Conservation (phyloP, 768 basidiomycete genomes). For the Pleurotus tuber-regium region DNA sequence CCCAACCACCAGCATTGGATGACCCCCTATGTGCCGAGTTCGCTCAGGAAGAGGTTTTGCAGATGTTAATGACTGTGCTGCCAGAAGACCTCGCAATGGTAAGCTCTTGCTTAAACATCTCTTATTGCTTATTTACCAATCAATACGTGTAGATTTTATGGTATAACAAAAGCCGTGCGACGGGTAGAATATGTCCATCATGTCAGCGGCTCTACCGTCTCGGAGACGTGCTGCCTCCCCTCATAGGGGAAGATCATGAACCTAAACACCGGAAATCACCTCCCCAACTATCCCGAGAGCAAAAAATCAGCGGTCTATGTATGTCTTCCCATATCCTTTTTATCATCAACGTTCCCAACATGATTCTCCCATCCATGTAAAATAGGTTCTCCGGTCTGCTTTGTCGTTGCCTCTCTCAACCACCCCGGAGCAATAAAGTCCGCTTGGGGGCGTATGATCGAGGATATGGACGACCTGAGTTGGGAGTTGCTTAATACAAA, state of each 20-base stretch:
- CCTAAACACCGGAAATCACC: conserved; percentile 20
- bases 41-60: conserved; percentile 66
- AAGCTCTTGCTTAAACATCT: conserved; percentile 27
- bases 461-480: conserved; percentile 64
- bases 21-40: conserved; percentile 76
- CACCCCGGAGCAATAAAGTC: conserved; percentile 61
- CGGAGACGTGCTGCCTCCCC: conserved; percentile 58
- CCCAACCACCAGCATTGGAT: conserved; percentile 59
- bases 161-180: conserved; percentile 81
- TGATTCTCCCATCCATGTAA: not conserved
- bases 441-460: conserved; percentile 66
- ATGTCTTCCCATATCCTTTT: conserved; percentile 22
- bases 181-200: conserved; percentile 72
- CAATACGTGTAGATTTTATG: conserved; percentile 56
- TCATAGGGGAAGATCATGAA: conserved; percentile 24
- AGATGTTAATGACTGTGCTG: conserved; percentile 68
- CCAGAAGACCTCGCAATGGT: conserved; percentile 75
- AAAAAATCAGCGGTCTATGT: conserved; percentile 78
- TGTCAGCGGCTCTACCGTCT: conserved; percentile 72
- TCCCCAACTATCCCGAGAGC: conserved; percentile 53
- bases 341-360: not conserved
- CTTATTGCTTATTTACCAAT: no score
- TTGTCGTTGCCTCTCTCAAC: conserved; percentile 66
- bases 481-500: conserved; percentile 60
- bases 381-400: conserved; percentile 76